phyloP scores from a whole-genome alignment of 2,329 filamentous ascomycete species.

The Scedosporium aurantiacum region DNA sequence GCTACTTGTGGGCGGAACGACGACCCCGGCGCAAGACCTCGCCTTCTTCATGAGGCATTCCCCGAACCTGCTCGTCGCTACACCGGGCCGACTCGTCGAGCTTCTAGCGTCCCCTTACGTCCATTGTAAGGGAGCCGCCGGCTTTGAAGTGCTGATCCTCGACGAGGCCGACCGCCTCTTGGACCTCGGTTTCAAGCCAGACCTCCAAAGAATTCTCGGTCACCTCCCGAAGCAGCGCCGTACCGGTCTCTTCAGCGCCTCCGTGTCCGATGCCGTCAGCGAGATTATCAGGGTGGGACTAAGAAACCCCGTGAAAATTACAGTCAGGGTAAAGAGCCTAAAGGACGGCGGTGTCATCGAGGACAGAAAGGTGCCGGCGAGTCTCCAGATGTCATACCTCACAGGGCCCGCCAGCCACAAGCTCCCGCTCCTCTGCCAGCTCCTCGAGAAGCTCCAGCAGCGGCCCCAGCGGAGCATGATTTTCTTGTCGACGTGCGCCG shows the following conservation, averaged over 20 bases:
- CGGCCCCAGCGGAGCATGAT: conserved; percentile 76
- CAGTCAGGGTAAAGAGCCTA: conserved; percentile 76
- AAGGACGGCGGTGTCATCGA: conserved; percentile 54
- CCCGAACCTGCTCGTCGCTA: conserved; percentile 82
- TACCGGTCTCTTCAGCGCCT: conserved; percentile 89
- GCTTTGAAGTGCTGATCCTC: conserved; percentile 79
- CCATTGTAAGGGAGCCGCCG: conserved; percentile 70
- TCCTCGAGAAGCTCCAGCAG: conserved; percentile 60
- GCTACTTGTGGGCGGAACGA: conserved; percentile 71
- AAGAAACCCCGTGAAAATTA: conserved; percentile 88
- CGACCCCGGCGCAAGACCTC: conserved; percentile 74
- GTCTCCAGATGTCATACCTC: conserved; percentile 83
- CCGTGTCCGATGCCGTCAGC: conserved; percentile 88
- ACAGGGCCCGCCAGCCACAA: conserved; percentile 68
- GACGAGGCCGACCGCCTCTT: conserved; percentile 91
- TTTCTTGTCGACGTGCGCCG: conserved; percentile 87
- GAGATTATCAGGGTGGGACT: conserved; percentile 87
- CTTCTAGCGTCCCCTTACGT: conserved; percentile 78
- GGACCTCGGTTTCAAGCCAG: conserved; percentile 87
- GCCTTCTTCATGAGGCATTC: conserved; percentile 73
- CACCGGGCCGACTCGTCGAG: conserved; percentile 80
- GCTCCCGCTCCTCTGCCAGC: conserved; percentile 58
- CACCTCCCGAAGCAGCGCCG: conserved; percentile 84
- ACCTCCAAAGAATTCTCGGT: conserved; percentile 74
- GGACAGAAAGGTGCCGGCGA: conserved; percentile 82